Evolutionary conservation across 768 basidiomycete genomes (phyloP), one percentile per base, ranked within the genome.

Genomic region (Pulveroboletus sp.): DNA sequence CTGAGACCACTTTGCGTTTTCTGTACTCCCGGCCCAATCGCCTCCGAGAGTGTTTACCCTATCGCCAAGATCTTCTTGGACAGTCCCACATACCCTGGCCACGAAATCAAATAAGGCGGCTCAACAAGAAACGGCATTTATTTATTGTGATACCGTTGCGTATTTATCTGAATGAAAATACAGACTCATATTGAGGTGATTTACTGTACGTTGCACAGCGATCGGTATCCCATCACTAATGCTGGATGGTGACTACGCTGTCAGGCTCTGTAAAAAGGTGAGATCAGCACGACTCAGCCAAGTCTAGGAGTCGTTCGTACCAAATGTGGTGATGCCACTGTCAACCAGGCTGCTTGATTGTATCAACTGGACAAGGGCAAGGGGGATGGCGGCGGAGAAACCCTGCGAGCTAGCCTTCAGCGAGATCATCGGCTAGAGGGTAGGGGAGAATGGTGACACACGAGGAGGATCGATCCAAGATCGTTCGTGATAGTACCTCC

Each of bases 301-400:
- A 36, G 7, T 32, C 5, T 42, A 17, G 10, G 26, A 8, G 47
- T 15, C 3, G 36, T 31, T 10, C 50, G 17, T 45, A 65, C 60
- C 62, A 14, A 63, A 24, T 31, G 8, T 31, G 7, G 0, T 3
- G 39, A 63, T 63, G 28, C 60, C 63, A 7, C 2, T 49, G 2
- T 26, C 18, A 9, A 0, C 14, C 8, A 62, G 28, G 46, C 4
- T 36, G 0, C 14, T 14, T 14, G 43, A 12, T 8, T 0, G 2
- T 2, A 62, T 40, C 21, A 12, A 10, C 5, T 26, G 0, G 24
- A 47, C 45, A 12, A 53, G 1, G 14, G 18, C 1, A 0, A 10
- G 11, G 5, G 63, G 48, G 4, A 63, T 51, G 38, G 9, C 12
- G n/a, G 57, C 63, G 1, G 50, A 40, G 53, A 63, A 62, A 17